These are phyloP conservation scores for Globisporangium megalacanthum DNA, from an alignment of 352 stramenopile species.

Conservation along the genomic window DNA sequence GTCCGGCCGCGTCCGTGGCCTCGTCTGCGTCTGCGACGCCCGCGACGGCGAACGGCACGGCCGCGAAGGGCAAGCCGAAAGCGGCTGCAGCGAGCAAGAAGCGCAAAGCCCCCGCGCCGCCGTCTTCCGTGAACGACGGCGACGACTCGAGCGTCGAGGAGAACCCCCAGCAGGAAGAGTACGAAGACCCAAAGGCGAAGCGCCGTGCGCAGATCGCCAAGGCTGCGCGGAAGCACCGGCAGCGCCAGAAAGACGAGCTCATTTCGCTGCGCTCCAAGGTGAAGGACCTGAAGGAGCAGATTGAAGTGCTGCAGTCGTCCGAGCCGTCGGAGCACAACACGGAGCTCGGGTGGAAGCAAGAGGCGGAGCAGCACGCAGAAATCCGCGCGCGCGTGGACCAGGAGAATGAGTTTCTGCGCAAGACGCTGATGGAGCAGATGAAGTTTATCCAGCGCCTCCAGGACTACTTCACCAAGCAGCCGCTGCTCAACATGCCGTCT, in stretches of 20 bases:
- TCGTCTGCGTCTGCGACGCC: slow-evolving; percentile 15
- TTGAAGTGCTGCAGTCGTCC: slow-evolving; percentile 84
- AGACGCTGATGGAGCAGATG: slow-evolving; percentile 90
- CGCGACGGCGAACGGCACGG: slow-evolving; percentile 13
- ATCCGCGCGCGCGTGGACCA: slow-evolving; percentile 85
- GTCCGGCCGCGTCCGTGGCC: slow-evolving; percentile 13
- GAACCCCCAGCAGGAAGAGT: slow-evolving; percentile 67
- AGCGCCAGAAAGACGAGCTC: slow-evolving; percentile 86
- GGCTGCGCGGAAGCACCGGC: slow-evolving; percentile 80
- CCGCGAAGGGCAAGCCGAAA: slow-evolving; percentile 44
- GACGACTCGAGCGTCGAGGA: slow-evolving; percentile 46
- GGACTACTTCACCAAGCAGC: slow-evolving; percentile 90
- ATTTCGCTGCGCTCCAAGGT: slow-evolving; percentile 82
- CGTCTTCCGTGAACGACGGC: slow-evolving; percentile 28
- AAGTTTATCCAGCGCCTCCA: slow-evolving; percentile 89
- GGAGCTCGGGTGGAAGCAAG: slow-evolving; percentile 85
- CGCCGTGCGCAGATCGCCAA: slow-evolving; percentile 86
- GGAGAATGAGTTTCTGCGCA: slow-evolving; percentile 87
- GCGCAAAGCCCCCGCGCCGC: slow-evolving; percentile 48
- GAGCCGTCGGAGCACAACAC: slow-evolving; percentile 88
- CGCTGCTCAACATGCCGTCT: slow-evolving; percentile 85
- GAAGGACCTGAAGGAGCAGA: slow-evolving; percentile 88
- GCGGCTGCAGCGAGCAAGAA: slow-evolving; percentile 57
- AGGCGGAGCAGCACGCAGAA: slow-evolving; percentile 84
- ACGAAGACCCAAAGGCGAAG: slow-evolving; percentile 83